Base-by-base conservation (phyloP, 768 basidiomycete species). In the Phylloporus scabripes region DNA sequence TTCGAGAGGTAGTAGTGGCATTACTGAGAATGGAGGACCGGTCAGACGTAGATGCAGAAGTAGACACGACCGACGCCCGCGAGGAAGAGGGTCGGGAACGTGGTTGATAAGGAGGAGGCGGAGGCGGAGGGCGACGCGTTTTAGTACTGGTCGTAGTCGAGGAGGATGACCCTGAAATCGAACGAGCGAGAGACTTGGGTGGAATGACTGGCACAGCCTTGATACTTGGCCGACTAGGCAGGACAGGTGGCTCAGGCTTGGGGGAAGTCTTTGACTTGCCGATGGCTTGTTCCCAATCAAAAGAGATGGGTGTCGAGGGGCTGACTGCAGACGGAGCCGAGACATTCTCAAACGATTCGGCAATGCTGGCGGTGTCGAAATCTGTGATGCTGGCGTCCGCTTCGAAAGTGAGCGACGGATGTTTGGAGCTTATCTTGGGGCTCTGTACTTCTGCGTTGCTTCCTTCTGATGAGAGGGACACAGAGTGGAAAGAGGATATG, bases 401-500 rank as follows among this genome's bases (percentile, higher is more conserved):
- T 52, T 82, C 81, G 14, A 74, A 60, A 11, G 76, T 73, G 56
- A 72, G 74, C 1, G 78, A 77, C 15, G 74, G 67, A 26, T 73
- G 72, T 48, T 73, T 68, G 39, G 72, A 58, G 11, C 40, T 45
- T 23, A 32, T 46, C 34, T 45, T 46, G 0, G 52, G 41, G 44
- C 45, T 53, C 12, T 44, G 54, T 0, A 24, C 42, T 33, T 67
- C 66, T 29, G 59, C 49, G 4, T 57, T 65, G 33, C 64, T 69
- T 68, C 71, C 63, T 53, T 83, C 82, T 7, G 83, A 85, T 1
- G 87, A 89, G 15, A 90, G 74, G 1, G 87, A 90, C 21, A 90
- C 84, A 2, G 87, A 88, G 57, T 88, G 86, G 53, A 91, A 88
- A 24, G 87, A 90, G 3, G 87, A 89, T 33, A 87, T 77, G 42